Evolutionary conservation across 495 filamentous ascomycete genomes (phyloP).

Genomic region (Daldinia concentrica): DNA sequence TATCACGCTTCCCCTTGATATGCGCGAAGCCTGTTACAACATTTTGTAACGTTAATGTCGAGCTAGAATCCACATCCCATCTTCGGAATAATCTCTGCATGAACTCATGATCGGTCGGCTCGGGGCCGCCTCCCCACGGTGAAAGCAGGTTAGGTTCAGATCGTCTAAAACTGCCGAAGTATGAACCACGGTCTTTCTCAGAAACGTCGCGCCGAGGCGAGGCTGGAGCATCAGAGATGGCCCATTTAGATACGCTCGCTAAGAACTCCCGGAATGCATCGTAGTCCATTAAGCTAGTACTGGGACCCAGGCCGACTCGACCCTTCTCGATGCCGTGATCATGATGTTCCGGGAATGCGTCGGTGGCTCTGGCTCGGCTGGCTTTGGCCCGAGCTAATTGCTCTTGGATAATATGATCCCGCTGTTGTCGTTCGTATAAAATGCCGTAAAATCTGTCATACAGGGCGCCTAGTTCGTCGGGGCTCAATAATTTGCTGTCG

Average conservation of each 20-base stretch:
- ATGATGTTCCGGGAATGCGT: slow-evolving; percentile 52
- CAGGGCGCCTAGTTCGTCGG: slow-evolving; percentile 84
- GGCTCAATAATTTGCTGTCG: slow-evolving; percentile 87
- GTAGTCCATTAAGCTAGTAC: slow-evolving; percentile 92
- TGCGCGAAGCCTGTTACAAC: slow-evolving; percentile 90
- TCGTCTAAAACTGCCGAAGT: slow-evolving; percentile 59
- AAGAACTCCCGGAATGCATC: slow-evolving; percentile 94
- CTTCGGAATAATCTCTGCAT: slow-evolving; percentile 86
- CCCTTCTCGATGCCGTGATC: slow-evolving; percentile 71
- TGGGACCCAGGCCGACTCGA: slow-evolving; percentile 88
- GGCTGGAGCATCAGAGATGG: slow-evolving; percentile 75
- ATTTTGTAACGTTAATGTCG: slow-evolving; percentile 83
- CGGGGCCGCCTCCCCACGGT: slow-evolving; percentile 77
- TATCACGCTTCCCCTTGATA: slow-evolving; percentile 90
- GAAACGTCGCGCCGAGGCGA: slow-evolving; percentile 65
- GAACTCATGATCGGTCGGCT: slow-evolving; percentile 96
- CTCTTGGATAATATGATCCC: slow-evolving; percentile 79
- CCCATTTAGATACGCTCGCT: slow-evolving; percentile 88
- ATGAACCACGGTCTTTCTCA: slow-evolving; percentile 61
- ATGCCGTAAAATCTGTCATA: slow-evolving; percentile 94
- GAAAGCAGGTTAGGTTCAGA: slow-evolving; percentile 59
- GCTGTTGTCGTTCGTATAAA: slow-evolving; percentile 88
- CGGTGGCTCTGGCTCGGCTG: slow-evolving; percentile 63
- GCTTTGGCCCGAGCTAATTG: slow-evolving; percentile 69
- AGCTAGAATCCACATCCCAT: slow-evolving; percentile 82